A percentile compares a stretch with the other conserved stretches of the same genome.
These are phyloP conservation scores for Aspergillus ruber DNA, from an alignment of 2,329 filamentous ascomycete species.

Conservation along the genomic window DNA sequence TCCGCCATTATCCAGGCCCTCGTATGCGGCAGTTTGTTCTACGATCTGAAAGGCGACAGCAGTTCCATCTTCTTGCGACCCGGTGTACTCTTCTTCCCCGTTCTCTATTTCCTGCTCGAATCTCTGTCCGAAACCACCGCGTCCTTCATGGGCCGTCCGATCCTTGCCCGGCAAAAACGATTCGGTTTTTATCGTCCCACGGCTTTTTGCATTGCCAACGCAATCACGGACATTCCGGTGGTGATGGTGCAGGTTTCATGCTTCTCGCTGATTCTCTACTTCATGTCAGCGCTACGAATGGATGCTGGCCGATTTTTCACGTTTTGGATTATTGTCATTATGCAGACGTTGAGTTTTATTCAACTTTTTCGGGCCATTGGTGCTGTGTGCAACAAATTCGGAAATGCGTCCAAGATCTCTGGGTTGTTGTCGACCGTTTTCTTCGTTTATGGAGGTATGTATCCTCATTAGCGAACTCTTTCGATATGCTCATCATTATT, in stretches of 20 bases:
- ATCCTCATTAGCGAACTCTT: not conserved
- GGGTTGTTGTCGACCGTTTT: constrained; percentile 36
- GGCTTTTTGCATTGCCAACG: constrained; percentile 52
- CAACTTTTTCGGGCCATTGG: constrained; percentile 46
- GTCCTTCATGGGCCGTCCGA: constrained; percentile 57
- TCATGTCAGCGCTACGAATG: constrained; percentile 49
- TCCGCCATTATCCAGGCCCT: constrained; percentile 35
- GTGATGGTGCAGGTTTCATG: constrained; percentile 50
- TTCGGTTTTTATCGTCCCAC: constrained; percentile 61
- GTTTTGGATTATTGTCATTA: constrained; percentile 48
- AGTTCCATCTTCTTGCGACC: constrained; percentile 52
- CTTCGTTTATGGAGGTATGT: constrained; percentile 47
- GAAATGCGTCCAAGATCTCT: constrained; percentile 42
- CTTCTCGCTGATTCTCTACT: constrained; percentile 56
- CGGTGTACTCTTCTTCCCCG: constrained; percentile 54
- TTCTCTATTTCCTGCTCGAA: constrained; percentile 56
- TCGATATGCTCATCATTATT: not conserved
- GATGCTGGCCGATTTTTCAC: constrained; percentile 56
- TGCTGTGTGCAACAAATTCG: constrained; percentile 41
- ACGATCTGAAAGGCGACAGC: constrained; percentile 44
- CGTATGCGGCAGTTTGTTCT: constrained; percentile 46
- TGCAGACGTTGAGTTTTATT: constrained; percentile 45
- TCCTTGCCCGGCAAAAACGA: constrained; percentile 61
- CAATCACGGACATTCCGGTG: constrained; percentile 50
- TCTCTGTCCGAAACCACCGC: constrained; percentile 54